These are phyloP conservation scores for Corinectria fuckeliana DNA, from an alignment of 2,329 filamentous ascomycete genomes.

Conservation along the genomic window DNA sequence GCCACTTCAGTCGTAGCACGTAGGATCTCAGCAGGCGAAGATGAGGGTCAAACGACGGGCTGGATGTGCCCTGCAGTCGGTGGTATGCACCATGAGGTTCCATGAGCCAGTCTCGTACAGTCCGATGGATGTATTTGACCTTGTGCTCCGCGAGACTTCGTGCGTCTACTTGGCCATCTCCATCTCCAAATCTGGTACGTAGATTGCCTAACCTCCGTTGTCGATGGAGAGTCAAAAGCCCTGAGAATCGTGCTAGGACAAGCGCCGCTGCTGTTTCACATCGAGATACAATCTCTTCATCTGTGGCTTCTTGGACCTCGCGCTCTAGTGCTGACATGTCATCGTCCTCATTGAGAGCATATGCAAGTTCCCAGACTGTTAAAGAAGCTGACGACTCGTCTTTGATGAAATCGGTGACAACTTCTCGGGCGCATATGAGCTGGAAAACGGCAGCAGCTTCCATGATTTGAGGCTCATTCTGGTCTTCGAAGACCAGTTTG, in stretches of 20 bases:
- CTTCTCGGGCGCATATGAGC: constrained; percentile 41
- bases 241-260: constrained; percentile 33
- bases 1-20: constrained; percentile 42
- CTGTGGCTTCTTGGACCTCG: constrained; percentile 28
- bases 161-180: neutral
- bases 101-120: constrained; percentile 44
- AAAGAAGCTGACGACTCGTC: constrained; percentile 41
- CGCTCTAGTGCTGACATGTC: constrained; percentile 24
- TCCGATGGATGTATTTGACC: constrained; percentile 44
- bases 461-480: constrained; percentile 19
- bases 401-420: constrained; percentile 41
- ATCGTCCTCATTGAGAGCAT: constrained; percentile 33
- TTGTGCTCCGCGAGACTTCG: constrained; percentile 23
- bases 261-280: constrained; percentile 22
- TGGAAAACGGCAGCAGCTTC: constrained; percentile 39
- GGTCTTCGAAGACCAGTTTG: constrained; percentile 41
- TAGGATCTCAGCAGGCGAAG: constrained; percentile 43
- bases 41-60: constrained; percentile 39
- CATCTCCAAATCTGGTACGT: constrained; percentile 16
- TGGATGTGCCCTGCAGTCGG: constrained; percentile 13
- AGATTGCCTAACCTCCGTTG: constrained; percentile 22
- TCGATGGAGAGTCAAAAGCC: constrained; percentile 36
- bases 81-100: constrained; percentile 28
- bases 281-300: constrained; percentile 25
- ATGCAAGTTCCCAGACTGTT: constrained; percentile 44